Evolutionary conservation across 2,329 filamentous ascomycete genomes (phyloP), one percentile per base, ranked within the genome.

Genomic region (Huntiella moniliformis): DNA sequence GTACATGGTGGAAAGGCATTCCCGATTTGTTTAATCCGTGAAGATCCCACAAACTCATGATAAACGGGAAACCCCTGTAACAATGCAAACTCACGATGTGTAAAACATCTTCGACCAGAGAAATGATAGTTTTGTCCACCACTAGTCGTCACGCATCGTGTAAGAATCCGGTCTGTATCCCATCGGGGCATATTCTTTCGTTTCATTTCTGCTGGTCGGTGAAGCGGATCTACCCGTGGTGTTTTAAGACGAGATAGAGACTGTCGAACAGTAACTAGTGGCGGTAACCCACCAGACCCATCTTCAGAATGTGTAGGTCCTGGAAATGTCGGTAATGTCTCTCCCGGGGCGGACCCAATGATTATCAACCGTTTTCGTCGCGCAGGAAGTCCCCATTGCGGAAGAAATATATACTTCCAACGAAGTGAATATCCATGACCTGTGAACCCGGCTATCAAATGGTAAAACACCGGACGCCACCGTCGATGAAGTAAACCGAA

Each of bases 1-100:
- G 70, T 67, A 22, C 62, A 62, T 0, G 82, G 74, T 0, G 84
- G 80, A 12, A 88, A 84, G 0, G 82, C 83, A 54, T 91, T 88
- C 0, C 83, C 83, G 51, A 88, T 82, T 56, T 86, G 81, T 51
- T 65, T 70, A 52, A 70, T 70, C 12, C 73, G 61, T 11, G 55
- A 57, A 1, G 57, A 60, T 13, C 58, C 56, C 0, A 58, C 63
- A 54, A 88, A 87, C 0, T 57, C 56, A 56, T 83, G 79, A 2
- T 62, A 56, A 0, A 60, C 50, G 0, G 80, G 79, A 44, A 91
- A 91, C 0, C 77, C 77, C 52, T 85, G 79, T 0, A 91, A 57
- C 2, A 66, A 66, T 0, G 82, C 80, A 17, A 74, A 67, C 56
- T 92, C 84, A 1, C 78, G 67, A 3, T 73, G 56, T 0, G 79